Evolutionary conservation across 1,284 basidiomycete species (phyloP).

Genomic region (Papiliotrema flavescens): DNA sequence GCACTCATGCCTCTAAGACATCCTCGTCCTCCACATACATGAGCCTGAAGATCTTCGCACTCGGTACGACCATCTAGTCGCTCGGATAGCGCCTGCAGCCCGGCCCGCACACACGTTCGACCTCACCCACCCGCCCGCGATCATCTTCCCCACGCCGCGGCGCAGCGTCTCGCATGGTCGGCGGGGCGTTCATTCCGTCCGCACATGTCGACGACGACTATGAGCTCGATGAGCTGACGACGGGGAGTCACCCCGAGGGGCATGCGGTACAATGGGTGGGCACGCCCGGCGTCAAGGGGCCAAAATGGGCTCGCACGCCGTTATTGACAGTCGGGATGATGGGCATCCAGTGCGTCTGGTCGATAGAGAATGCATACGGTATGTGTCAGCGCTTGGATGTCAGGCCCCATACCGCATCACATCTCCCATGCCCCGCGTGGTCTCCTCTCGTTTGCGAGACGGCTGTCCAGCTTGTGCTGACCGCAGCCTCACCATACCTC

Average conservation of each 20-base stretch:
- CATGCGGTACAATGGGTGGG: constrained; percentile 56
- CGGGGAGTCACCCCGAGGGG: not conserved
- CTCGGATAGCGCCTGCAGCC: too few relatives aligned
- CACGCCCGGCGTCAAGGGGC: constrained; percentile 58
- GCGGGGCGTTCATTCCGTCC: constrained; percentile 27
- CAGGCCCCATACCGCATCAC: not conserved
- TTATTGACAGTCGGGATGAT: constrained; percentile 70
- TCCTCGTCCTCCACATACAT: too few relatives aligned
- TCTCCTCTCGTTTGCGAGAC: too few relatives aligned
- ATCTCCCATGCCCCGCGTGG: not conserved
- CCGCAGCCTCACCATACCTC: constrained; percentile 78
- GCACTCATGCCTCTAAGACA: too few relatives aligned
- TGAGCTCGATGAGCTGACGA: constrained; percentile 25
- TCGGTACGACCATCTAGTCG: too few relatives aligned
- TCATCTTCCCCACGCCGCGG: too few relatives aligned
- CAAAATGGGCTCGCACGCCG: constrained; percentile 63
- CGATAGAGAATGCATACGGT: constrained; percentile 88
- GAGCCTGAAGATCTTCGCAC: too few relatives aligned
- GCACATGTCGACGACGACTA: constrained; percentile 29
- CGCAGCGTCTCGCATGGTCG: constrained; percentile 24
- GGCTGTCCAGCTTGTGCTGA: not conserved
- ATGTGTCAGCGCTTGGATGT: constrained; percentile 18
- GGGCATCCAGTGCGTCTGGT: constrained; percentile 78
- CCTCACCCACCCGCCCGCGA: too few relatives aligned
- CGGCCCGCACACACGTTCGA: too few relatives aligned